These are phyloP conservation scores for Raffaelea albimanens DNA, from an alignment of 2,329 filamentous ascomycete genomes.

Conservation along the genomic window DNA sequence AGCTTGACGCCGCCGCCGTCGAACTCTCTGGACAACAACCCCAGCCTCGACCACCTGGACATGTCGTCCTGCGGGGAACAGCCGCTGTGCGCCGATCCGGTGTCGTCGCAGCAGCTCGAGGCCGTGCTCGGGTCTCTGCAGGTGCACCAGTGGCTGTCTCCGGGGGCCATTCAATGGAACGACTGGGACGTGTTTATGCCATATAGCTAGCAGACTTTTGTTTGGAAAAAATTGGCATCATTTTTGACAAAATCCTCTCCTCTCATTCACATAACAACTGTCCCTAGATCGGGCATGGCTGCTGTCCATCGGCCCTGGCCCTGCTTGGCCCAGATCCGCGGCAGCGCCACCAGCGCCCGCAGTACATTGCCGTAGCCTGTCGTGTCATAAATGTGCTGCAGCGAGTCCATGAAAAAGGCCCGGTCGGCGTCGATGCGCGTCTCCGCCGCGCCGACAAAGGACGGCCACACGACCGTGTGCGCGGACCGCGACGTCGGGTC, in stretches of 20 bases:
- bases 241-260: no score
- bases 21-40: neutral
- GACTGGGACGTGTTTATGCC: neutral
- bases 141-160: neutral
- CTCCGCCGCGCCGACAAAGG: neutral
- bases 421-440: neutral
- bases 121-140: neutral
- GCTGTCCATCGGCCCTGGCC: neutral
- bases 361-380: neutral
- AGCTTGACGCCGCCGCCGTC: neutral
- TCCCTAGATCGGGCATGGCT: neutral
- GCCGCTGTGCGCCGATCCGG: neutral
- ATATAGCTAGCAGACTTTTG: no score
- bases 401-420: neutral
- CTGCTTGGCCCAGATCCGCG: neutral
- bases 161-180: neutral
- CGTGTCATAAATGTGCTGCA: neutral
- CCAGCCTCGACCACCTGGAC: neutral
- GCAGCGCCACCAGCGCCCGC: neutral
- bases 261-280: neutral
- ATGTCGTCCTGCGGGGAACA: neutral
- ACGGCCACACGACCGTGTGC: neutral
- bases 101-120: neutral
- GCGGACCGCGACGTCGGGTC: neutral
- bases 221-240: no score